Evolutionary conservation across 2,329 filamentous ascomycete genomes (phyloP), one percentile per base, ranked within the genome.

Genomic region (Colletotrichum orbiculare): DNA sequence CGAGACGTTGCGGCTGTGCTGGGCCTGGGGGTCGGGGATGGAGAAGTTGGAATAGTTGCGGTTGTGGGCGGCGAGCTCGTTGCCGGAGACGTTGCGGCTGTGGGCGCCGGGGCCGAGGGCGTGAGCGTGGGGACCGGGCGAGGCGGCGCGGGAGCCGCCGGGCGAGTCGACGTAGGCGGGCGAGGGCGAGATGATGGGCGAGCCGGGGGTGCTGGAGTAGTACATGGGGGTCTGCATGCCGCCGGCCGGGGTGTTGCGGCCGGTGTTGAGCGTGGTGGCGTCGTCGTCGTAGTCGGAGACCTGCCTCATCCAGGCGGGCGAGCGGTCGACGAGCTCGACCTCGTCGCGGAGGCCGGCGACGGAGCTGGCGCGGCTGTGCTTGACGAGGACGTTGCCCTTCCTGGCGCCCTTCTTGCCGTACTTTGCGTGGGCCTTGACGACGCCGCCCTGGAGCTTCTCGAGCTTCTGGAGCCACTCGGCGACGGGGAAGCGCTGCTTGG

Each of bases 381-480:
- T 66, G 53, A 66, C 63, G 58, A 66, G 63, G 4, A 63, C 58
- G 38, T 66, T 66, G 53, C 63, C 63, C 52, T 66, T 66, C 47
- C 56, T 62, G 47, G 57, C 17, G 17, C 63, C 63, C 58, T 66
- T 66, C 33, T 66, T 66, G 15, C 63, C 63, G 38, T 66, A 55
- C 65, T 75, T 76, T 25, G 71, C 63, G 58, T 75, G 74, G 48
- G 88, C 81, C 54, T 84, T 83, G 71, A 90, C 89, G 1, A 87
- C 82, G 11, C 83, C 86, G 9, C 78, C 77, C 71, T 91, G 88
- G 17, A 91, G 80, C 50, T 85, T 87, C 67, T 89, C 87, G 11
- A 90, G 76, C 67, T 88, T 86, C 71, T 89, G 85, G 54, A 89
- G 81, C 88, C 88, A 91, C 71, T 90, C 87, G 6, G 85, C 85